Evolutionary conservation across 129 eudicot genomes (phyloP).

Genomic region (Mikania micrantha): DNA sequence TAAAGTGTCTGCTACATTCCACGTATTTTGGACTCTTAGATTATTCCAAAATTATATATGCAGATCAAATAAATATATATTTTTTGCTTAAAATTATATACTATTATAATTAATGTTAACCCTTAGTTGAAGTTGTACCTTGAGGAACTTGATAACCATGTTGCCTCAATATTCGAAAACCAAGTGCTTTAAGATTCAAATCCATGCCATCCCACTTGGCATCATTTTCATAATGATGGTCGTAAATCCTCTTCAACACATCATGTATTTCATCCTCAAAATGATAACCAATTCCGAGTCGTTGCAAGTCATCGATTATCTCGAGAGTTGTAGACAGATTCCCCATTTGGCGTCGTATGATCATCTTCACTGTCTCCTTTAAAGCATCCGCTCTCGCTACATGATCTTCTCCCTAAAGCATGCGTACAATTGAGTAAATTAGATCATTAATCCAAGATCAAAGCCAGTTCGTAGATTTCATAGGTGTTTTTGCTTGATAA

Average conservation of each 20-base stretch:
- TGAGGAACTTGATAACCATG: conserved; percentile 16
- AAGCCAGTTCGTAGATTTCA: too few species aligned
- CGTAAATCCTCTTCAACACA: background rate
- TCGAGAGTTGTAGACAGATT: background rate
- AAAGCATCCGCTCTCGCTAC: conserved; percentile 1
- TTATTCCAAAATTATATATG: too few species aligned
- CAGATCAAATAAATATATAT: too few species aligned
- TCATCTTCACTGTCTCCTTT: conserved; percentile 4
- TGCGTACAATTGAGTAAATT: background rate
- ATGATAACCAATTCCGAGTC: conserved; percentile 8
- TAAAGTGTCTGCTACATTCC: too few species aligned
- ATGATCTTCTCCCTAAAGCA: conserved; percentile 2
- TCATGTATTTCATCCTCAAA: conserved; percentile 11
- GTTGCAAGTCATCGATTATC: background rate
- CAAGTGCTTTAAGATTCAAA: conserved; percentile 11
- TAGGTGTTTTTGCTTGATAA: too few species aligned
- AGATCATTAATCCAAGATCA: too few species aligned
- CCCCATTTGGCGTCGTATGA: background rate
- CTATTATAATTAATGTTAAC: too few species aligned
- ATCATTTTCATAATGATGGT: background rate
- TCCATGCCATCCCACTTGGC: background rate
- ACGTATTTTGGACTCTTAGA: too few species aligned
- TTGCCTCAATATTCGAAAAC: conserved; percentile 7
- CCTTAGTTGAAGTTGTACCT: too few species aligned
- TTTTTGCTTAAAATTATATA: too few species aligned